Conservation (phyloP, 1,139 yeast species). For the Pichia sp. region DNA sequence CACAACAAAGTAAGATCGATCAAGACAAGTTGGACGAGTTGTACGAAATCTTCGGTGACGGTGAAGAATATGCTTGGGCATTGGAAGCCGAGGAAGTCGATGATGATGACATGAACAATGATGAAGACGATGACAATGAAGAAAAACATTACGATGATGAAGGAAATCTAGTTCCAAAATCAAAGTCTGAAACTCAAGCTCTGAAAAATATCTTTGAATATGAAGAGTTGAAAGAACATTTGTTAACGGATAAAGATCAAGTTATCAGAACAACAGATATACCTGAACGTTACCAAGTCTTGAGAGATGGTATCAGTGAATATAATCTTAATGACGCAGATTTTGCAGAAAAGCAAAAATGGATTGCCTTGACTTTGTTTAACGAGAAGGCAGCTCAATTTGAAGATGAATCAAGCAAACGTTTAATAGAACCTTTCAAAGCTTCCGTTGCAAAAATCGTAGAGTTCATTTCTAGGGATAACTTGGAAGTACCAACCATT, state of each 20-base stretch:
- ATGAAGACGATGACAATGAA: constrained; percentile 34
- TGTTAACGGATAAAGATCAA: constrained; percentile 92
- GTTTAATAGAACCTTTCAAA: constrained; percentile 49
- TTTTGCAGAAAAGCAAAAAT: constrained; percentile 64
- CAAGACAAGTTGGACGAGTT: constrained; percentile 90
- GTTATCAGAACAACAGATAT: constrained; percentile 78
- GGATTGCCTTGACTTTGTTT: constrained; percentile 63
- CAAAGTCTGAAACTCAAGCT: constrained; percentile 35
- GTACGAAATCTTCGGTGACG: constrained; percentile 94
- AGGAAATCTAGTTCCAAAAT: constrained; percentile 51
- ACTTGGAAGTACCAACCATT: constrained; percentile 91
- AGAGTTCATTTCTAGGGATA: constrained; percentile 71
- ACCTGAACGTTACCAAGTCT: constrained; percentile 87
- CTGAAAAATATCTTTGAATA: constrained; percentile 92
- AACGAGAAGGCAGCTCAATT: constrained; percentile 45
- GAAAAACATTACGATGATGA: constrained; percentile 38
- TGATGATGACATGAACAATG: constrained; percentile 35
- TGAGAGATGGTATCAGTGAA: constrained; percentile 59
- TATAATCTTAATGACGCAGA: constrained; percentile 68
- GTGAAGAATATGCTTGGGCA: constrained; percentile 98
- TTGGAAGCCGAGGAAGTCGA: constrained; percentile 80
- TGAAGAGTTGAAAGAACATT: constrained; percentile 82
- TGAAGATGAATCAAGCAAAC: constrained; percentile 39
- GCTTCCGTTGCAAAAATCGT: constrained; percentile 71
- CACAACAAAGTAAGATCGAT: constrained; percentile 48